Base-by-base conservation (phyloP, 2,329 filamentous ascomycete species). In the Cladosporium cucumerinum region DNA sequence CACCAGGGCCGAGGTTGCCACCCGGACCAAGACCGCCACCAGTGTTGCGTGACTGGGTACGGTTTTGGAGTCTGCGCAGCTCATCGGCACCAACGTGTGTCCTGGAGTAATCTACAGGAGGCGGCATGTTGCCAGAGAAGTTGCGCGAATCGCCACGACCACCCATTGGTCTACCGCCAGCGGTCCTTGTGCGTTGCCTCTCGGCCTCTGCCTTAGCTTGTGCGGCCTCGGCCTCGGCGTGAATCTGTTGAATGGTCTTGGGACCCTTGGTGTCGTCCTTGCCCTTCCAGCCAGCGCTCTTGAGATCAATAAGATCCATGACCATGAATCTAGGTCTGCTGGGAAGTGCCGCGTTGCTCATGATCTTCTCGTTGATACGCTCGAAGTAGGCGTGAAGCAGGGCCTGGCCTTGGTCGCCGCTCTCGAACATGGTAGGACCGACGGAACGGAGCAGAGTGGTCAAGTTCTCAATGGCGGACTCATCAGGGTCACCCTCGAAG, bases 251-350 rank as follows among this genome's bases (percentile, higher is more conserved):
- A 61, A 99, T 90, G 10, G 95, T 99, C 88, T 97, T 97, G 66
- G 95, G 95, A 43, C 95, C 95, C 84, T 98, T 98, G 80, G 93
- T 90, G 76, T 96, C 92, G 76, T 96, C 92, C 84, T 97, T 97
- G 65, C 92, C 93, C 67, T 85, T 79, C 95, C 95, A 99, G 76
- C 86, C 84, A 61, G 83, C 82, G 75, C 79, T 87, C 70, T 95
- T 89, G 69, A 99, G 84, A 77, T 99, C 95, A 65, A 96, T 78
- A 63, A 97, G 86, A 76, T 99, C 95, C 88, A 98, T 87, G 67
- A 99, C 86, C 95, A 99, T 98, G 81, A 98, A 99, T 76, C 87
- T 88, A 71, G 97, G 84, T 83, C 95, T 89, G 79, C 93, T 97
- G 59, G 89, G 89, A 26, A 99, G 84, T 18, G 73, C 76, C 34